phyloP scores from a whole-genome alignment of 2,329 filamentous ascomycete genomes.

The Colletotrichum sp. region DNA sequence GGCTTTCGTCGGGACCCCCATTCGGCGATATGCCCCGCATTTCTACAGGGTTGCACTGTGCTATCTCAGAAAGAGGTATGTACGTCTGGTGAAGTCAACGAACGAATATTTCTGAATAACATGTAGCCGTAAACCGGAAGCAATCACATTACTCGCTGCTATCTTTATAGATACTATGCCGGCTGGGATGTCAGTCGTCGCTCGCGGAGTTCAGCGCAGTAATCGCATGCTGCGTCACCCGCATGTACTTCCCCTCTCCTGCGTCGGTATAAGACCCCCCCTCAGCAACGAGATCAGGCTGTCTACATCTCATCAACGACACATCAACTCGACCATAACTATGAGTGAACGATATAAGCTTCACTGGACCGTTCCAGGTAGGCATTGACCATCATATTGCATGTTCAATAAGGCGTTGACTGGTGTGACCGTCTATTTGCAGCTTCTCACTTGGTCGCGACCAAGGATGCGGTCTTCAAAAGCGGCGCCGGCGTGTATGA shows the following conservation, averaged over 20 bases:
- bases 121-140: accelerated
- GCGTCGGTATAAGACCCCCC: background rate
- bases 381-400: background rate
- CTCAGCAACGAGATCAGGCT: background rate
- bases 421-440: no score
- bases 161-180: background rate
- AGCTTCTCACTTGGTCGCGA: constrained; percentile 21
- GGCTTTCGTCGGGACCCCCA: background rate
- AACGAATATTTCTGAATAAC: background rate
- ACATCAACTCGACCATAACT: background rate
- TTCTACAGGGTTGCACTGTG: background rate
- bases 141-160: accelerated
- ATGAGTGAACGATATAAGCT: constrained; percentile 25
- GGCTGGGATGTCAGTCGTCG: no score
- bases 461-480: constrained; percentile 29
- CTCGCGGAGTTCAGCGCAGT: no score
- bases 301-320: background rate
- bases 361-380: constrained; percentile 18
- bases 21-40: background rate
- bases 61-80: background rate
- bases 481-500: constrained; percentile 28
- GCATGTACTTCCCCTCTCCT: background rate
- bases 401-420: no score
- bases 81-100: no score
- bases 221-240: background rate